Evolutionary conservation across 495 filamentous ascomycete species (phyloP).

Genomic region (Clavariopsis aquatica): DNA sequence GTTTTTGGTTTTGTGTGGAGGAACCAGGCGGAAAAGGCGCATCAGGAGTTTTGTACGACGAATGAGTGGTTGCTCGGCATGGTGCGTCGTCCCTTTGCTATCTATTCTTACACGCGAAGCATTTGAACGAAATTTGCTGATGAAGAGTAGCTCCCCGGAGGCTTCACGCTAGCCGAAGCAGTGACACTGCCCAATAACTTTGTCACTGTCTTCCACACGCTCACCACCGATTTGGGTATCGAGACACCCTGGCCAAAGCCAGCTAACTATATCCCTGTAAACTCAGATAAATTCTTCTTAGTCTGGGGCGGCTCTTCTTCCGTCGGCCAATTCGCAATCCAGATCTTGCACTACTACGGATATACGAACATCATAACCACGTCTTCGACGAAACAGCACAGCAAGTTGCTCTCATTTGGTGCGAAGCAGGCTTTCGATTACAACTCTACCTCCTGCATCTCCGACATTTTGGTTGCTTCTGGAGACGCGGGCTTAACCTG

Average conservation of each 20-base stretch:
- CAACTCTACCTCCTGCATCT: constrained; percentile 32
- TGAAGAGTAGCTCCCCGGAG: constrained; percentile 42
- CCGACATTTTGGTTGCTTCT: constrained; percentile 33
- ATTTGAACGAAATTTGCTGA: too few relatives aligned
- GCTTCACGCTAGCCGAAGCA: constrained; percentile 48
- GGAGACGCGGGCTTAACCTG: constrained; percentile 41
- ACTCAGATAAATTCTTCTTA: constrained; percentile 46
- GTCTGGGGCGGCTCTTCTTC: constrained; percentile 58
- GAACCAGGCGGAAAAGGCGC: constrained; percentile 44
- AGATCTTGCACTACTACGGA: constrained; percentile 54
- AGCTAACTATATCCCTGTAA: constrained; percentile 36
- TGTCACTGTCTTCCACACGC: constrained; percentile 54
- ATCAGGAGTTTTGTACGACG: constrained; percentile 44
- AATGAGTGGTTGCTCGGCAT: constrained; percentile 29
- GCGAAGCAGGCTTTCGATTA: constrained; percentile 55
- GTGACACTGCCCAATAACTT: constrained; percentile 56
- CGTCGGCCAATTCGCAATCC: constrained; percentile 53
- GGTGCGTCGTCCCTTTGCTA: constrained; percentile 40
- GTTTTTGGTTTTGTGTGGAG: constrained; percentile 55
- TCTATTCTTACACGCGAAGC: too few relatives aligned
- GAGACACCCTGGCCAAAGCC: constrained; percentile 52
- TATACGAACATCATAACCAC: constrained; percentile 54
- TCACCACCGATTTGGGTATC: constrained; percentile 40
- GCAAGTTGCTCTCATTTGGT: constrained; percentile 46
- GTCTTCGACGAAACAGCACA: constrained; percentile 50